Evolutionary conservation across 495 filamentous ascomycete species (phyloP), one percentile per base, ranked within the genome.

Genomic region (Podospora didyma): DNA sequence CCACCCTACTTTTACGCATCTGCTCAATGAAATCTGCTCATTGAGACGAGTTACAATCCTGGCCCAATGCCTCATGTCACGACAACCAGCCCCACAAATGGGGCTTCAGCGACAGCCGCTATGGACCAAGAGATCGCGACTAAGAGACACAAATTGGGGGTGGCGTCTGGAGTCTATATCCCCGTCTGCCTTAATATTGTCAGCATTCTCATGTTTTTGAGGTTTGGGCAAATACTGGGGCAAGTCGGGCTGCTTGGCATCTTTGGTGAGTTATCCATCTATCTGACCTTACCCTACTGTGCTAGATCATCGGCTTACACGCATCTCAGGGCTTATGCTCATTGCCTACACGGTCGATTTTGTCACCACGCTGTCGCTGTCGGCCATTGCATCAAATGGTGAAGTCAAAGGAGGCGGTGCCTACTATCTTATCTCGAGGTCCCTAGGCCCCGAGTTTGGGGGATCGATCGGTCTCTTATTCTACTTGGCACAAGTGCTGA

Each of bases 391-490:
- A 26, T 90, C 89, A 14, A 96, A 96, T 72, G 90, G 90, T 23
- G 92, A 90, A 39, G 90, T 96, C 55, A 84, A 89, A 56, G 90
- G 90, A 31, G 90, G 90, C 14, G 90, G 90, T 44, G 90, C 90
- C 24, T 96, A 96, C 66, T 96, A 93, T 59, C 72, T 96, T 52
- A 96, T 96, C 49, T 95, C 90, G 14, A 83, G 90, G 51, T 91
- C 88, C 31, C 72, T 96, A 19, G 90, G 90, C 4, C 90, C 90
- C 12, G 90, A 96, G 60, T 96, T 96, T 66, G 90, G 90, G 28
- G 90, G 90, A n/a, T 89, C 87, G 4, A 96, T 96, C 49, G 90
- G 90, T 2, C 72, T 95, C n/a, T 85, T 96, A 9, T 93, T 95
- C 67, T 96, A 93, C 65, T 73, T 95, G 16, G 89, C 90, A 16